Evolutionary conservation across 768 basidiomycete species (phyloP).

Genomic region (Panaeolus papilionaceus): DNA sequence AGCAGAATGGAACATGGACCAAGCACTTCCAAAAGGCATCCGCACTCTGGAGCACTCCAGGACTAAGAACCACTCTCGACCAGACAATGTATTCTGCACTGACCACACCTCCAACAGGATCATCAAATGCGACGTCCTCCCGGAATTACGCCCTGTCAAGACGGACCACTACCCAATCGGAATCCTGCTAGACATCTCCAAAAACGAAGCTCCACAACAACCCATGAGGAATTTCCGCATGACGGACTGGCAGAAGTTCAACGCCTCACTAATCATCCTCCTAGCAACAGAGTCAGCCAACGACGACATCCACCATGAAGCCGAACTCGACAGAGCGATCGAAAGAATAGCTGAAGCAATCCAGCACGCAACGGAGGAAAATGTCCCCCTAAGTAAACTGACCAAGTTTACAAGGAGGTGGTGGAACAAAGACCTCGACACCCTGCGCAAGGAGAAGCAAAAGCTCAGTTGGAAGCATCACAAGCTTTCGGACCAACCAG

Average conservation of each 20-base stretch:
- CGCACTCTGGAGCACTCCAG: conserved; percentile 38
- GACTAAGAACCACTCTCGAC: conserved; percentile 39
- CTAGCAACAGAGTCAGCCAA: no score
- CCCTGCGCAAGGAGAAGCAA: no score
- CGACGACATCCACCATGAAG: no score
- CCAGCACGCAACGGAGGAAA: no score
- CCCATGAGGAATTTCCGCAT: conserved; percentile 32
- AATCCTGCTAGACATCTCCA: conserved; percentile 31
- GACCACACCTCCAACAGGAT: conserved; percentile 22
- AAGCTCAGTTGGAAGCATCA: no score
- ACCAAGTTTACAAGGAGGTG: no score
- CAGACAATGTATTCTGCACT: conserved; percentile 42
- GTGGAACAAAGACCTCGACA: no score
- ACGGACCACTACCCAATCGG: conserved; percentile 51
- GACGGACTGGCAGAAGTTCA: conserved; percentile 39
- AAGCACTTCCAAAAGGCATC: conserved; percentile 36
- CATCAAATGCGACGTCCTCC: conserved; percentile 28
- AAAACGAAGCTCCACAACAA: neutral
- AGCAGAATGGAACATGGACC: conserved; percentile 32
- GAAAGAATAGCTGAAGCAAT: no score
- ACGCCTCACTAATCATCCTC: neutral
- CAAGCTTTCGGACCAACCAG: no score
- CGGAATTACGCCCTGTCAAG: conserved; percentile 15
- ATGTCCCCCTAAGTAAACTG: no score
- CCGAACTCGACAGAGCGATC: no score